A percentile compares a stretch with the other conserved stretches of the same genome.
phyloP scores from a whole-genome alignment of 805 yeast genomes.

The Priceomyces fermenticarens region DNA sequence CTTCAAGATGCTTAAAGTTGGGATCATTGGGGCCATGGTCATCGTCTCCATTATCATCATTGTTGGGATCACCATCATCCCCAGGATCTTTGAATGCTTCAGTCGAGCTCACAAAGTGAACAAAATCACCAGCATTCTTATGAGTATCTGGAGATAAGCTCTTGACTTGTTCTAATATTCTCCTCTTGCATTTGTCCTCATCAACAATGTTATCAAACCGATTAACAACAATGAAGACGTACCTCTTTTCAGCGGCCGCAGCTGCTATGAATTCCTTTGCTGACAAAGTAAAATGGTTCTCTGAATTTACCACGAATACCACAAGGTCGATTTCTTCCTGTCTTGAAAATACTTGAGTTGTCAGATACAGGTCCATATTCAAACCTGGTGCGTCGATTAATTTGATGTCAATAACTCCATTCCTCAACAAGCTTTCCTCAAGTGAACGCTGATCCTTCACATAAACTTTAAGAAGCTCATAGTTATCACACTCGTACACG shows the following conservation, averaged over 20 bases:
- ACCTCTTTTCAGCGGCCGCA: conserved; percentile 87
- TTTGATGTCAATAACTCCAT: conserved; percentile 89
- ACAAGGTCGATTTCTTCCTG: conserved; percentile 97
- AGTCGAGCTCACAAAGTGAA: conserved; percentile 82
- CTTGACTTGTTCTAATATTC: conserved; percentile 82
- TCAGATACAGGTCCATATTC: conserved; percentile 88
- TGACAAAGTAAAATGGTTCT: conserved; percentile 89
- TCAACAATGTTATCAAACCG: conserved; percentile 83
- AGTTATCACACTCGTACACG: conserved; percentile 72
- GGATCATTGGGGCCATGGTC: conserved; percentile 43
- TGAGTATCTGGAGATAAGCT: conserved; percentile 86
- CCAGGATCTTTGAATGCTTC: conserved; percentile 39
- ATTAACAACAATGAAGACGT: conserved; percentile 92
- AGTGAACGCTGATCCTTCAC: conserved; percentile 70
- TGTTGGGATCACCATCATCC: conserved; percentile 30
- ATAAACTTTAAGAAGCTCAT: conserved; percentile 73
- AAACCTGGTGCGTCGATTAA: conserved; percentile 97
- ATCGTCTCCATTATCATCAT: conserved; percentile 26
- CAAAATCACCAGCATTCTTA: conserved; percentile 84
- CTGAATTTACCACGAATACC: conserved; percentile 94
- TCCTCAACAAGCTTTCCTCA: conserved; percentile 69
- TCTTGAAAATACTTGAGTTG: conserved; percentile 90
- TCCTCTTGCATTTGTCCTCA: conserved; percentile 70
- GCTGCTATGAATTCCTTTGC: conserved; percentile 91
- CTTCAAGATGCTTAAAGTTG: conserved; percentile 80